phyloP scores from a whole-genome alignment of 768 basidiomycete species.

The Megacollybia marginata region DNA sequence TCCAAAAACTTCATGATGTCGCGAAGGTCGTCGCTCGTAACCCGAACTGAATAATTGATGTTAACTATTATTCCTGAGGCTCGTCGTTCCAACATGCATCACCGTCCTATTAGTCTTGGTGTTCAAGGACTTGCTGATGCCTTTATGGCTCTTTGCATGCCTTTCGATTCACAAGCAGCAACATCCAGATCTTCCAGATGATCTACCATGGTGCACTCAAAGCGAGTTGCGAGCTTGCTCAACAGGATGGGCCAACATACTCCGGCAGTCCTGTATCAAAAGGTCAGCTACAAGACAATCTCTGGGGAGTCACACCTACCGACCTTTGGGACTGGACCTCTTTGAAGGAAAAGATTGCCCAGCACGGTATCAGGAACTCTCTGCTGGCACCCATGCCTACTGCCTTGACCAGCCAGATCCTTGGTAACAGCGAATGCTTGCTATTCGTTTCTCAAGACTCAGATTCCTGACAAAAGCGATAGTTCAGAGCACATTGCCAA shows the following conservation, averaged over 20 bases:
- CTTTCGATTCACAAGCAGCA: too few relatives aligned
- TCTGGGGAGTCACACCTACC: constrained; percentile 70
- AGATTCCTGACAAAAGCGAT: constrained; percentile 69
- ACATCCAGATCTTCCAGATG: constrained; percentile 86
- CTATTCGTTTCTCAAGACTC: constrained; percentile 57
- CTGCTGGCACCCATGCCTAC: constrained; percentile 78
- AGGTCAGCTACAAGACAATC: constrained; percentile 73
- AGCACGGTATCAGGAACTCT: constrained; percentile 67
- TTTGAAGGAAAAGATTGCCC: constrained; percentile 68
- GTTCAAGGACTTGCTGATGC: constrained; percentile 80
- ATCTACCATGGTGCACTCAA: constrained; percentile 96
- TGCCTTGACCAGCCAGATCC: constrained; percentile 86
- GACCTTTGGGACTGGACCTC: too few relatives aligned
- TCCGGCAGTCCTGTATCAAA: constrained; percentile 81
- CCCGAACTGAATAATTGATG: constrained; percentile 69
- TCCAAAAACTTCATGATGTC: constrained; percentile 73
- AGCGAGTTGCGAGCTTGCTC: constrained; percentile 83
- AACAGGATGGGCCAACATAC: constrained; percentile 69
- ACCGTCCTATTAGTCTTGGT: constrained; percentile 77
- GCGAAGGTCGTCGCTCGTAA: constrained; percentile 71
- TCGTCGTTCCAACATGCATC: too few relatives aligned
- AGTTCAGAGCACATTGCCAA: constrained; percentile 75
- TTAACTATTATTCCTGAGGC: constrained; percentile 74
- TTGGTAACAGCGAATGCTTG: constrained; percentile 95
- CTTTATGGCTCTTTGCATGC: too few relatives aligned